Conservation (phyloP, 257 asterid genomes). For the Fraxinus quadrangulata region DNA sequence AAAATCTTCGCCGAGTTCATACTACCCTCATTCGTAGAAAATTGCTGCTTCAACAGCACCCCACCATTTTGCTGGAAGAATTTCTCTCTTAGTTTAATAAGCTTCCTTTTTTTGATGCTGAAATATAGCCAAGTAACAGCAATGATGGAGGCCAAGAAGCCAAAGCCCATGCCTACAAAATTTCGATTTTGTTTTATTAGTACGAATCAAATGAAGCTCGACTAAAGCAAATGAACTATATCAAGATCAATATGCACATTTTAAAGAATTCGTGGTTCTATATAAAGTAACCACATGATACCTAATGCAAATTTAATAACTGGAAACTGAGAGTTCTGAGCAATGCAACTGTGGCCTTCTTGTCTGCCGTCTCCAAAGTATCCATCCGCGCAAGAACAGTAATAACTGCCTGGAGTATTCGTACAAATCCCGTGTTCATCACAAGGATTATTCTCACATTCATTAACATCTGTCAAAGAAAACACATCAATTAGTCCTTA, state of each 20-base stretch:
- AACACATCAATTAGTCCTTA: not conserved
- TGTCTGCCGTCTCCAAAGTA: slow-evolving; percentile 43
- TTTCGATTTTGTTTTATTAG: not conserved
- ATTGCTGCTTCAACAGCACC: slow-evolving; percentile 33
- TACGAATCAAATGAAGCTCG: not conserved
- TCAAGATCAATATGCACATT: not conserved
- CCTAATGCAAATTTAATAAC: slow-evolving; percentile 53
- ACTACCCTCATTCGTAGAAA: slow-evolving; percentile 31
- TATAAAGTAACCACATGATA: not conserved
- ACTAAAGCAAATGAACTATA: not conserved
- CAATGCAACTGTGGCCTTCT: slow-evolving; percentile 49
- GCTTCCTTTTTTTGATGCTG: slow-evolving; percentile 31
- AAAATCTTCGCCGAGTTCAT: slow-evolving; percentile 35
- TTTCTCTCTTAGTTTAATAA: slow-evolving; percentile 35
- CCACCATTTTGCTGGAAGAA: slow-evolving; percentile 52
- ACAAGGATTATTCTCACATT: slow-evolving; percentile 50
- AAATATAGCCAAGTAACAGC: slow-evolving; percentile 24
- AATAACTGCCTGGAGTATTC: slow-evolving; percentile 39
- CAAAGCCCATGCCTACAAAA: slow-evolving; percentile 35
- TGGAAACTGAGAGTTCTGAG: slow-evolving; percentile 42
- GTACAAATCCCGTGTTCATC: slow-evolving; percentile 41
- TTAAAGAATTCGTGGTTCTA: not conserved
- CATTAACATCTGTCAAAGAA: slow-evolving; percentile 48
- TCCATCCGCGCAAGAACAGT: slow-evolving; percentile 55
- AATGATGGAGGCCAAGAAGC: slow-evolving; percentile 25